Evolutionary conservation across 208 protist genomes (phyloP), one percentile per base, ranked within the genome.

Genomic region (Acanthamoeba healyi): DNA sequence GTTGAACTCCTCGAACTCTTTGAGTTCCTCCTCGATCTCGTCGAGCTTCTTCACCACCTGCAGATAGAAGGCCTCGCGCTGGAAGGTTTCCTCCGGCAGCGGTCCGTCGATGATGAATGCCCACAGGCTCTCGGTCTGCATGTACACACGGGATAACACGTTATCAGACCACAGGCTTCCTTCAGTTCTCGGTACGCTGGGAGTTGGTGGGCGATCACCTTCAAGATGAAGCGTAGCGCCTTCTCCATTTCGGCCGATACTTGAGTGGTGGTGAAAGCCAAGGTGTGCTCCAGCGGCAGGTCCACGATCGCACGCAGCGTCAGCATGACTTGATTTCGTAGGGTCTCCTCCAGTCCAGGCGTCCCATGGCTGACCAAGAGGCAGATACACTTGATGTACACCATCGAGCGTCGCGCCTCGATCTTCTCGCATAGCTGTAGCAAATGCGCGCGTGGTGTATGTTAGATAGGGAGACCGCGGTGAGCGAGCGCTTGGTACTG

Each of bases 371-470:
- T 79, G 34, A 79, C 70, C 40, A 79, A 38, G 36, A 79, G 29
- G 24, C 70, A 79, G 0, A 79, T 79, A 24, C 70, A 79, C 36
- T 79, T 44, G 1, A 79, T 46, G 70, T 79, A 79, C 15, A 79
- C 70, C 70, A 79, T 29, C 70, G 70, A 79, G 0, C 70, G 70
- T 29, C 29, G 14, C 15, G 70, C 32, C 19, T 79, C 70, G 9
- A 79, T 44, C 36, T 79, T 44, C 70, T 79, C 70, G 70, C 70
- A 79, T 38, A 79, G 40, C 70, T 79, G 70, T 0, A n/a, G n/a
- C n/a, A n/a, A n/a, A n/a, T n/a, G n/a, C n/a, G n/a, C n/a, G n/a
- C n/a, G n/a, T n/a, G n/a, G n/a, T 61, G 12, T 61, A 61, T 26
- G 12, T 26, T 22, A 26, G 54, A 61, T 61, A 22, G 12, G 15